Base-by-base conservation (phyloP, 129 eudicot genomes). In the Glebionis coronaria region DNA sequence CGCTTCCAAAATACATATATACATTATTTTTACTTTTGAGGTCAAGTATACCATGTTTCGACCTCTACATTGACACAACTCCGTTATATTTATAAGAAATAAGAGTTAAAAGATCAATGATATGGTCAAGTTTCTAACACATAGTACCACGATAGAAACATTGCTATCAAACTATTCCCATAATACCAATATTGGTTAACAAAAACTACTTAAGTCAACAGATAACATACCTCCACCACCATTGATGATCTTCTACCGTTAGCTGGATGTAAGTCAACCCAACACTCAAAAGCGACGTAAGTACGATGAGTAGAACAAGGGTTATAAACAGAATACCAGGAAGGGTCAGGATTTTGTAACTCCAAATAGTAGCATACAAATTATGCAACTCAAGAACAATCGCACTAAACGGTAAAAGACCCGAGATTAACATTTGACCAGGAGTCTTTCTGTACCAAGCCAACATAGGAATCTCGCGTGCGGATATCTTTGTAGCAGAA, bases 191-290 rank as follows among this genome's bases (percentile, higher is more conserved):
- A 63, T 51, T 23, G 74, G n/a, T 29, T 35, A 20, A 14, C 1
- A 49, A 45, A 23, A 23, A 23, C 25, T 23, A 23, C 25, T 15
- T 54, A 55, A 44, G 49, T 18, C 72, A 65, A 15, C 57, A 14
- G 0, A 75, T 50, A 75, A 71, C 86, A 31, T 84, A 93, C 98
- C 97, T 84, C 98, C 98, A 93, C 88, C 88, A 80, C 98, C 98
- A 93, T 62, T 83, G 71, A 73, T 79, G 91, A 72, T 93, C 98
- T 70, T 88, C 98, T 69, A 70, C 71, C 1, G 84, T 70, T 72
- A 93, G 81, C 80, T 88, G 95, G 72, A 86, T 78, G 70, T 84
- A 93, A 45, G 97, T 86, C 88, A 93, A 78, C 55, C 86, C 91
- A 70, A 88, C 60, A 44, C 95, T 93, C 66, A 93, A 35, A 60